phyloP scores from a whole-genome alignment of 306 rosid species.

The Quercus robur region DNA sequence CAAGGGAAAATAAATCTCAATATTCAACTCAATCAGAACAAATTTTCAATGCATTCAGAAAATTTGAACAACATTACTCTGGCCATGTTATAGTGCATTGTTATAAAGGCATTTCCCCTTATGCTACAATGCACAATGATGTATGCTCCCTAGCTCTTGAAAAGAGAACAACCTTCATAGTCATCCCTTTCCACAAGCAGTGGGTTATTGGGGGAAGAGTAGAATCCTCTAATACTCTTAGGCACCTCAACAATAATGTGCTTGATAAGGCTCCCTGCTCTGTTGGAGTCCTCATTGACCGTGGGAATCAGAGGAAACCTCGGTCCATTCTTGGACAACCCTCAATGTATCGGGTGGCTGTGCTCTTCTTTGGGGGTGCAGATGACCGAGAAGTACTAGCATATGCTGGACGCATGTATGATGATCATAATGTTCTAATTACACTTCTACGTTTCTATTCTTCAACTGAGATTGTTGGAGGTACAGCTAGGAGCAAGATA shows the following conservation, averaged over 20 bases:
- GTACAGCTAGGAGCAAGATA: constrained; percentile 49
- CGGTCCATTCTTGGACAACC: constrained; percentile 16
- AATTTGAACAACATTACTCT: constrained; percentile 23
- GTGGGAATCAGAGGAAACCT: constrained; percentile 34
- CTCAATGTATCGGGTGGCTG: constrained; percentile 34
- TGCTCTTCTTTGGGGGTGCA: constrained; percentile 66
- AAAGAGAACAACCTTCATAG: constrained; percentile 50
- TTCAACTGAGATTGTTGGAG: constrained; percentile 35
- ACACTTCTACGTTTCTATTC: constrained; percentile 47
- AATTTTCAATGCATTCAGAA: constrained; percentile 46
- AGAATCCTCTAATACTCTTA: constrained; percentile 31
- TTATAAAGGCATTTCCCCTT: constrained; percentile 63
- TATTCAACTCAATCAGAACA: constrained; percentile 28
- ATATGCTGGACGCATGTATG: constrained; percentile 49
- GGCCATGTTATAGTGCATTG: constrained; percentile 33
- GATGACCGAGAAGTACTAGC: constrained; percentile 72
- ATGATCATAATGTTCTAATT: constrained; percentile 35
- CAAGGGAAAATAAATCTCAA: constrained; percentile 12
- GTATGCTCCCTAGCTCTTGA: constrained; percentile 71
- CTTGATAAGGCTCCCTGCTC: constrained; percentile 84
- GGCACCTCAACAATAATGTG: constrained; percentile 51
- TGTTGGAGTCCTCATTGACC: constrained; percentile 64
- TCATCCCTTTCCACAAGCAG: constrained; percentile 58
- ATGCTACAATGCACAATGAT: constrained; percentile 74
- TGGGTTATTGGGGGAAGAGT: constrained; percentile 31